Evolutionary conservation across 148 eudicot species (phyloP), one percentile per base, ranked within the genome.

Genomic region (Amaranthus hypochondriacus): DNA sequence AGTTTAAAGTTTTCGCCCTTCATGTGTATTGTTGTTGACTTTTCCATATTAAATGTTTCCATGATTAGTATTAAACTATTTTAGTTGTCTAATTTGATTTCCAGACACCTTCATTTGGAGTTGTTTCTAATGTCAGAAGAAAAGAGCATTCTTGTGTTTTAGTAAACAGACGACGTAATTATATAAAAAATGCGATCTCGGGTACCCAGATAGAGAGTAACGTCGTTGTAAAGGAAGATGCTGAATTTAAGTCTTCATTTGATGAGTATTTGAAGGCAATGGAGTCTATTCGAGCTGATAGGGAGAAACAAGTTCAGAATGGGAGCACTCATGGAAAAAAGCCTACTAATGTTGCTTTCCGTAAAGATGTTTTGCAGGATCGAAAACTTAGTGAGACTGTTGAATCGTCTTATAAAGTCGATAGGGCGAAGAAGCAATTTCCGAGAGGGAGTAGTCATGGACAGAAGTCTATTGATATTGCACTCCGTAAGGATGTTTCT

Each of bases 261-360:
- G 95, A 86, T 52, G 93, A 89, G 69, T 91, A 93, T 74, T 83
- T 91, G 81, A 87, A 88, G 79, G 93, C 87, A 43, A 81, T 91
- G 97, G 95, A 91, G 83, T 79, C 85, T 66, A 80, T 87, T 70
- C 88, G 77, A 75, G 81, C 66, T 56, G 85, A 65, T 15, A 79
- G 87, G 68, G 87, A 82, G 69, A 81, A 71, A 52, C 70, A 77
- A 77, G 44, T 63, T 71, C 70, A 71, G 64, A 70, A 76, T 9
- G 79, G 68, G 39, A 39, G 79, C 53, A 44, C 13, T 21, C 70
- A 70, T 18, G 58, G 66, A 52, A 74, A 69, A 44, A 73, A 69
- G 56, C 66, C 57, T 65, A 67, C 8, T 21, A 72, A 75, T 56
- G 78, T 67, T 67, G 39, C 39, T 28, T 28, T 28, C 39, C 39